Evolutionary conservation across 2,329 filamentous ascomycete genomes (phyloP).

Genomic region (Bipolaris gigantea): DNA sequence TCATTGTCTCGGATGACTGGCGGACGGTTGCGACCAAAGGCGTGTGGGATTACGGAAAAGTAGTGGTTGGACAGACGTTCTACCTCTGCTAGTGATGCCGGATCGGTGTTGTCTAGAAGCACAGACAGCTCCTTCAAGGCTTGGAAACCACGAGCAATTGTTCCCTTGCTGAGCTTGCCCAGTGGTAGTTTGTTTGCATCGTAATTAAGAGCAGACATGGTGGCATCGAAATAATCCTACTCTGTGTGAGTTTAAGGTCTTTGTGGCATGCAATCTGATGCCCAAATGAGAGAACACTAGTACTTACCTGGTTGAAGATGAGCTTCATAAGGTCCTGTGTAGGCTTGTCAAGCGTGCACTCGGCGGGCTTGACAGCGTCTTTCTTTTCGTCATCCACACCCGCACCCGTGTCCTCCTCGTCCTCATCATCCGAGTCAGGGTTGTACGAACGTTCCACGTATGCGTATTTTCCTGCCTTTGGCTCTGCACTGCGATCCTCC

Average conservation of each 20-base stretch:
- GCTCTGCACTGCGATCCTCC: conserved; percentile 54
- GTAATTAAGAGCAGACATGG: conserved; percentile 70
- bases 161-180: conserved; percentile 80
- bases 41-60: conserved; percentile 81
- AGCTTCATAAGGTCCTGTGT: conserved; percentile 73
- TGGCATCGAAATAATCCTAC: conserved; percentile 64
- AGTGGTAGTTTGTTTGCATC: conserved; percentile 76
- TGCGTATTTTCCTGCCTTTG: conserved; percentile 69
- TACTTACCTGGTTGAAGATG: conserved; percentile 72
- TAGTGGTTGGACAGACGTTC: conserved; percentile 74
- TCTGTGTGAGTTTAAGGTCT: neutral
- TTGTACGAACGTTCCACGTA: conserved; percentile 81
- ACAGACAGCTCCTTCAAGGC: conserved; percentile 74
- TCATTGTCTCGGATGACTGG: conserved; percentile 63
- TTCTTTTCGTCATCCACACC: conserved; percentile 18
- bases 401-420: conserved; percentile 22
- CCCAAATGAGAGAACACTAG: neutral
- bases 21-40: conserved; percentile 72
- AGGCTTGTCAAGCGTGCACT: conserved; percentile 60
- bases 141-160: conserved; percentile 74
- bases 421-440: conserved; percentile 60
- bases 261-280: neutral
- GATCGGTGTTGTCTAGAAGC: conserved; percentile 59
- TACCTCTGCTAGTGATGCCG: conserved; percentile 54
- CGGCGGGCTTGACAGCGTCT: conserved; percentile 29